Conservation (phyloP, 768 basidiomycete species). For the Phallus indusiatus region DNA sequence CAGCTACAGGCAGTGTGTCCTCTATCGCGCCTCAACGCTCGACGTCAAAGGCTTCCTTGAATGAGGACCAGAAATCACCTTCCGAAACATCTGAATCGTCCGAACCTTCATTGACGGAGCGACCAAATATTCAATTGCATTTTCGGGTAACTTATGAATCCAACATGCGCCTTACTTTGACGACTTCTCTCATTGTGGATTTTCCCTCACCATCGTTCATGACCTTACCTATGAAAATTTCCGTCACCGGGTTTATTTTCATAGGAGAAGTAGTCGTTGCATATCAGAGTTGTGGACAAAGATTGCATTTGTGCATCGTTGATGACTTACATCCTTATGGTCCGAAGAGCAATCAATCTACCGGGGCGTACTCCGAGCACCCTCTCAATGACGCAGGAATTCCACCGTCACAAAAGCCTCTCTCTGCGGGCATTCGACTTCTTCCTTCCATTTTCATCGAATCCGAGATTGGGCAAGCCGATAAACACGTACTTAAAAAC, state of each 20-base stretch:
- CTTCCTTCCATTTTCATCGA: conserved; percentile 87
- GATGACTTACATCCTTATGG: conserved; percentile 84
- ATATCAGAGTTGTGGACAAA: conserved; percentile 73
- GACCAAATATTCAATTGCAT: conserved; percentile 82
- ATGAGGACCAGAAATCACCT: background rate
- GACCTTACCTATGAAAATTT: conserved; percentile 90
- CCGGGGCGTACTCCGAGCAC: conserved; percentile 20
- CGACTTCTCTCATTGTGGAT: conserved; percentile 91
- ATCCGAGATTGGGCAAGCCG: conserved; percentile 91
- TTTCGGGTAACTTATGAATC: conserved; percentile 80
- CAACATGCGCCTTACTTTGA: conserved; percentile 78
- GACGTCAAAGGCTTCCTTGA: conserved; percentile 1
- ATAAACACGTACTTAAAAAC: conserved; percentile 93
- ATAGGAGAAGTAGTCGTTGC: conserved; percentile 83
- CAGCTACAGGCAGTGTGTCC: background rate
- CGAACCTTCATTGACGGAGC: conserved; percentile 23
- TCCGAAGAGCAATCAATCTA: conserved; percentile 28
- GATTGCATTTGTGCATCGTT: conserved; percentile 81
- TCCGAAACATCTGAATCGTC: conserved; percentile 17
- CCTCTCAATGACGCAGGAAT: conserved; percentile 29
- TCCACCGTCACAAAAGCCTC: conserved; percentile 53
- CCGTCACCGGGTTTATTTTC: conserved; percentile 83
- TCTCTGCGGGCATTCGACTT: conserved; percentile 74
- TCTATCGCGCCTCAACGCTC: conserved; percentile 9
- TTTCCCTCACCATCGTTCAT: conserved; percentile 96